These are phyloP conservation scores for Xylaria sp. DNA, from an alignment of 2,329 filamentous ascomycete genomes.

Conservation along the genomic window DNA sequence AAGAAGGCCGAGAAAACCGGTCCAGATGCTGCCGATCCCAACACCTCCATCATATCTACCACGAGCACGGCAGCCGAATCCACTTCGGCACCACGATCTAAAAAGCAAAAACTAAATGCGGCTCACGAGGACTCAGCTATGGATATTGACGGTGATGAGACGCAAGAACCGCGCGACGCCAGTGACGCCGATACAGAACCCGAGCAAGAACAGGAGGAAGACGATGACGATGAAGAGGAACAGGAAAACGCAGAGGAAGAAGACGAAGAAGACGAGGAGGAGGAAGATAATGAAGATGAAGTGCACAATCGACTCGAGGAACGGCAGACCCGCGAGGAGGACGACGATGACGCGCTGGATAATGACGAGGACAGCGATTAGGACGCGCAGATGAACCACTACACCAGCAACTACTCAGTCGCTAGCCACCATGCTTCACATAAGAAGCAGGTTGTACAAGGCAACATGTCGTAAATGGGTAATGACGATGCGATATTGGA, in stretches of 20 bases:
- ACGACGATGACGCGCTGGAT: slow-evolving; percentile 75
- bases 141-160: slow-evolving; percentile 55
- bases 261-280: slow-evolving; percentile 59
- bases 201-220: slow-evolving; percentile 62
- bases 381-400: not conserved
- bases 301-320: slow-evolving; percentile 34
- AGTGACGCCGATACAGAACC: slow-evolving; percentile 56
- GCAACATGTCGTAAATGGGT: not conserved
- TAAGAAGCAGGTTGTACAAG: not conserved
- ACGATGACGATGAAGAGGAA: slow-evolving; percentile 61
- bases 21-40: slow-evolving; percentile 48
- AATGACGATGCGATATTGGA: not conserved
- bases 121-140: slow-evolving; percentile 57
- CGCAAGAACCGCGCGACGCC: slow-evolving; percentile 52
- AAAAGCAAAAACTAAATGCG: slow-evolving; percentile 55
- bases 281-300: slow-evolving; percentile 59
- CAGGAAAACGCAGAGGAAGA: slow-evolving; percentile 66
- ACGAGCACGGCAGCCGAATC: slow-evolving; percentile 39
- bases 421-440: not conserved
- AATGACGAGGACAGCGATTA: slow-evolving; percentile 69
- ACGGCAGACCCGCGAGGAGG: slow-evolving; percentile 45
- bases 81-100: slow-evolving; percentile 48
- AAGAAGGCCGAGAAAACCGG: slow-evolving; percentile 58
- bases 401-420: not conserved
- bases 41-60: slow-evolving; percentile 49